Conservation (phyloP, 2,329 filamentous ascomycete species). For the Graphium sp. region DNA sequence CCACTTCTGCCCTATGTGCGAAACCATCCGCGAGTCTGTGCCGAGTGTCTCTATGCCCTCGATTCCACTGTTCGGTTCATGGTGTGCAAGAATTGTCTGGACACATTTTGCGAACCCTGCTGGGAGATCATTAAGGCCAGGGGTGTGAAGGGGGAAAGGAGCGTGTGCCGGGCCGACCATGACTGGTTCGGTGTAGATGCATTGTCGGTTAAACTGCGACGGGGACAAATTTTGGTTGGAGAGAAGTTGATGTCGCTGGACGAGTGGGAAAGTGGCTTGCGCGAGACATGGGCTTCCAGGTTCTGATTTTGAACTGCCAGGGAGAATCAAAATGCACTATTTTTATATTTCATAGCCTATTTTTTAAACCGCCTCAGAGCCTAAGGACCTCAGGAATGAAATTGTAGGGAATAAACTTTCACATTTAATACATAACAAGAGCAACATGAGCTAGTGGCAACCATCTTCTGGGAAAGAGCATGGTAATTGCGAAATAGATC, state of each 20-base stretch:
- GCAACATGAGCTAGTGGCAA: background rate
- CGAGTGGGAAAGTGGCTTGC: slow-evolving; percentile 18
- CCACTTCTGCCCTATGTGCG: slow-evolving; percentile 20
- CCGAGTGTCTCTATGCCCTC: slow-evolving; percentile 19
- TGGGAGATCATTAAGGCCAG: slow-evolving; percentile 9
- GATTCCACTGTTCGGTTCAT: slow-evolving; percentile 13
- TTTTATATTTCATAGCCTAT: no score
- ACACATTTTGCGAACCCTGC: slow-evolving; percentile 19
- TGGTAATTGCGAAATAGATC: slow-evolving; percentile 3
- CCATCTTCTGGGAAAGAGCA: slow-evolving; percentile 3
- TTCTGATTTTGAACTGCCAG: no score
- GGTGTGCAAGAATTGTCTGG: slow-evolving; percentile 20
- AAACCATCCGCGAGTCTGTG: slow-evolving; percentile 16
- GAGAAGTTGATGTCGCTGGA: slow-evolving; percentile 14
- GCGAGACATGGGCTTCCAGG: slow-evolving; percentile 13
- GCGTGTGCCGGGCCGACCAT: slow-evolving; percentile 19
- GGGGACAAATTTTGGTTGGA: slow-evolving; percentile 18
- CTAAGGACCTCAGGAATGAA: no score
- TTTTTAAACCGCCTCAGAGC: no score
- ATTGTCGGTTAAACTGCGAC: slow-evolving; percentile 15
- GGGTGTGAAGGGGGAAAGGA: slow-evolving; percentile 10
- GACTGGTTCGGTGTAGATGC: slow-evolving; percentile 20
- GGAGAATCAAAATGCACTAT: no score
- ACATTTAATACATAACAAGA: no score
- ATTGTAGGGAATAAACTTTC: no score